These are phyloP conservation scores for Xylaria sp. DNA, from an alignment of 2,329 filamentous ascomycete genomes.

Conservation along the genomic window DNA sequence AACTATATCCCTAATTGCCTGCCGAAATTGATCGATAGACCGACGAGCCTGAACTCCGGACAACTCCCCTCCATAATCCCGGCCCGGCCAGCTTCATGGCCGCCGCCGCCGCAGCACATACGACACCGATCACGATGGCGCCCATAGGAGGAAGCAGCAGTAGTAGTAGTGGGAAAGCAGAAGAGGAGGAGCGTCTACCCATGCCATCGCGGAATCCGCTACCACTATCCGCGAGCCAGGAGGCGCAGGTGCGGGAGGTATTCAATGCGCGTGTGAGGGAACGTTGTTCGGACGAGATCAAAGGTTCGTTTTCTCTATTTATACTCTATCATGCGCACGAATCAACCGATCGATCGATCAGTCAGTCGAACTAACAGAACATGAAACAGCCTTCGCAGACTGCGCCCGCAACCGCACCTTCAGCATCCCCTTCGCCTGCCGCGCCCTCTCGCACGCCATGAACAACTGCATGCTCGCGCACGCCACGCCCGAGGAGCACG, in stretches of 20 bases:
- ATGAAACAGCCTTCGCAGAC: constrained; percentile 79
- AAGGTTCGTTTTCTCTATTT: constrained; percentile 60
- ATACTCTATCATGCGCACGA: no score
- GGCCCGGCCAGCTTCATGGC: constrained; percentile 33
- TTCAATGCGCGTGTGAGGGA: constrained; percentile 72
- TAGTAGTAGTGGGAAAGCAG: constrained; percentile 34
- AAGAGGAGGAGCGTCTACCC: constrained; percentile 46
- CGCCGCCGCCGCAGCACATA: constrained; percentile 25
- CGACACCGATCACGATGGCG: constrained; percentile 53
- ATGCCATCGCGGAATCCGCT: constrained; percentile 79
- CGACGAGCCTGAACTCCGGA: no score
- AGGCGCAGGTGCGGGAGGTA: constrained; percentile 54
- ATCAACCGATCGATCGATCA: no score
- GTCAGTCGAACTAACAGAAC: no score
- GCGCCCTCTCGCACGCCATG: constrained; percentile 82
- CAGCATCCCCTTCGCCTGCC: constrained; percentile 87
- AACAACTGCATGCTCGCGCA: constrained; percentile 92
- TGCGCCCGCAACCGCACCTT: constrained; percentile 89
- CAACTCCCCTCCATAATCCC: not conserved
- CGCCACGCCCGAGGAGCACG: constrained; percentile 85
- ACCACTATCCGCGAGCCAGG: constrained; percentile 67
- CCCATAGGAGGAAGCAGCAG: constrained; percentile 47
- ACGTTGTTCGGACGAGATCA: constrained; percentile 81
- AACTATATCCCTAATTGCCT: not conserved
- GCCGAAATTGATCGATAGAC: not conserved